Evolutionary conservation across 495 filamentous ascomycete genomes (phyloP).

Genomic region (Hypomontagnella monticulosa): DNA sequence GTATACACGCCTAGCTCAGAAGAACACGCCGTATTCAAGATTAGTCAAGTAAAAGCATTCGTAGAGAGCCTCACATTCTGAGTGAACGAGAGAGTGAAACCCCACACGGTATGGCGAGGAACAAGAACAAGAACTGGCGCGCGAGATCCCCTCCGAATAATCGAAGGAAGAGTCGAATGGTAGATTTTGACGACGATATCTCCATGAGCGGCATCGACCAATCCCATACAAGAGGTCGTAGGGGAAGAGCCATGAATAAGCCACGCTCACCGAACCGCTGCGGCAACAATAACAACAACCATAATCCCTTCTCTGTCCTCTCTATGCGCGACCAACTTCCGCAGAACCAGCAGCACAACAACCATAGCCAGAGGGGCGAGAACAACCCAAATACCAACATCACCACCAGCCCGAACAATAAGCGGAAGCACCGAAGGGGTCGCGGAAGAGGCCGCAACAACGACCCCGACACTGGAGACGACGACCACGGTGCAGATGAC

Average conservation of each 20-base stretch:
- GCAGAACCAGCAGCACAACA: not conserved
- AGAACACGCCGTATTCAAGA: not conserved
- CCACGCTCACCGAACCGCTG: not conserved
- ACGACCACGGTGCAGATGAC: not conserved
- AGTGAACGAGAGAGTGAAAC: not conserved
- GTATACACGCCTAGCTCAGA: not conserved
- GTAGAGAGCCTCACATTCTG: too few species aligned
- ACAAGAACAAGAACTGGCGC: constrained; percentile 2
- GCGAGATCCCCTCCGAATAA: not conserved
- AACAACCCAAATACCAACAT: constrained; percentile 1
- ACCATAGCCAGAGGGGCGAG: not conserved
- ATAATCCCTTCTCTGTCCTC: not conserved
- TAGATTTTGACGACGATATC: constrained; percentile 35
- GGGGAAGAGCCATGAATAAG: constrained; percentile 13
- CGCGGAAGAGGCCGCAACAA: not conserved
- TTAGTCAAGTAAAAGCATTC: not conserved
- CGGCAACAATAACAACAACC: not conserved
- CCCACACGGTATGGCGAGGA: constrained; percentile 14
- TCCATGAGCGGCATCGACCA: constrained; percentile 24
- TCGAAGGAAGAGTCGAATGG: constrained; percentile 1
- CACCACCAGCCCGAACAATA: not conserved
- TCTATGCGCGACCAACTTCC: not conserved
- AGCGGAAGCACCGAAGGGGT: not conserved
- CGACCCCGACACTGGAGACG: not conserved
- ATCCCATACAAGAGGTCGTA: not conserved